Conservation (phyloP, 306 rosid species). For the Crataegus laevigata region DNA sequence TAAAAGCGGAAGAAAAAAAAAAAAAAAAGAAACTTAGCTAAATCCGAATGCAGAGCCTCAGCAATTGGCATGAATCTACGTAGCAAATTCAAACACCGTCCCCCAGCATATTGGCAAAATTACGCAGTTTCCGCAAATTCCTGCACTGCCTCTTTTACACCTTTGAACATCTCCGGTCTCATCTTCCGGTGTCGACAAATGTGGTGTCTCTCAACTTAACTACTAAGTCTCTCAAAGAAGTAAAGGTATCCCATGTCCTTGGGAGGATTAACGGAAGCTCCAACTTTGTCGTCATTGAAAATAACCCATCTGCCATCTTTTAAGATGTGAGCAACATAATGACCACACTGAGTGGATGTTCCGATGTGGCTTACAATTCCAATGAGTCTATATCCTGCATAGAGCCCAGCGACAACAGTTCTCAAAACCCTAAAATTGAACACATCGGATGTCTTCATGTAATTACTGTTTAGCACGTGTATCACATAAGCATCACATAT, state of each 20-base stretch:
- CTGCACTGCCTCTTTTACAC: neutral
- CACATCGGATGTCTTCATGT: neutral
- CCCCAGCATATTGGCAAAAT: neutral
- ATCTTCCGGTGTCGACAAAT: neutral
- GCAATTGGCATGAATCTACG: neutral
- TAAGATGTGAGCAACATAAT: slow-evolving; percentile 83
- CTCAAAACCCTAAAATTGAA: neutral
- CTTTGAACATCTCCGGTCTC: neutral
- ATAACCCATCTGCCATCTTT: slow-evolving; percentile 95
- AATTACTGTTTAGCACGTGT: neutral
- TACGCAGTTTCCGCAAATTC: neutral
- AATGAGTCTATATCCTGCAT: slow-evolving; percentile 64
- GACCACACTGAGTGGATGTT: slow-evolving; percentile 89
- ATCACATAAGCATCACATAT: neutral
- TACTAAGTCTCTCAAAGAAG: slow-evolving; percentile 69
- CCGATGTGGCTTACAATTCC: slow-evolving; percentile 96
- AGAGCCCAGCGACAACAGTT: slow-evolving; percentile 1
- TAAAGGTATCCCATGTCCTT: slow-evolving; percentile 97
- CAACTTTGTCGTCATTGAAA: slow-evolving; percentile 85
- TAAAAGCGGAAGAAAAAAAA: neutral
- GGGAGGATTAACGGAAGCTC: slow-evolving; percentile 84
- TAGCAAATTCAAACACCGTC: neutral
- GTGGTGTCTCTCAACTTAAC: slow-evolving; percentile 21
- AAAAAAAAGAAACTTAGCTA: neutral
- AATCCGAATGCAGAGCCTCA: neutral